A percentile compares a stretch with the other conserved stretches of the same genome.
These are phyloP conservation scores for Penicillium sp. DNA, from an alignment of 2,329 filamentous ascomycete species.

Conservation along the genomic window DNA sequence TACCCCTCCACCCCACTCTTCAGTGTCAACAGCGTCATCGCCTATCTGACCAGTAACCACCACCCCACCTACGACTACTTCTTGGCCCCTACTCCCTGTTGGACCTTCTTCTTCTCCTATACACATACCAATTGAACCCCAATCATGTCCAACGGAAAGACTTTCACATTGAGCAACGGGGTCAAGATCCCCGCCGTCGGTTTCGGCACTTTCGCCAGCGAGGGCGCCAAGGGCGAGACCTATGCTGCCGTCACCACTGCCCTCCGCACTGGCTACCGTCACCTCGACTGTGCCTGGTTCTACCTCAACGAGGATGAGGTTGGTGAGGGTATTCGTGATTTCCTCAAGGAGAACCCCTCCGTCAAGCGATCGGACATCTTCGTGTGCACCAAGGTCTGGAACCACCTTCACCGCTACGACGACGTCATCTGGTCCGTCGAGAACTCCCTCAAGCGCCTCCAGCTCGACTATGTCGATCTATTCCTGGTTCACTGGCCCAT, in stretches of 20 bases:
- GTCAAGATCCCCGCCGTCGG: slow-evolving; percentile 68
- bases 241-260: slow-evolving; percentile 61
- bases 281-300: slow-evolving; percentile 63
- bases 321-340: slow-evolving; percentile 60
- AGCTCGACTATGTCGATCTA: slow-evolving; percentile 73
- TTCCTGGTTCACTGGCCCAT: slow-evolving; percentile 65
- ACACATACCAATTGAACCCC: slow-evolving; percentile 14
- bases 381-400: slow-evolving; percentile 61
- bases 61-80: slow-evolving; percentile 22
- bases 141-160: slow-evolving; percentile 62
- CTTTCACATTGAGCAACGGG: slow-evolving; percentile 62
- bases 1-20: slow-evolving; percentile 15
- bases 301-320: slow-evolving; percentile 62
- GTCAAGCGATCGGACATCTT: slow-evolving; percentile 59
- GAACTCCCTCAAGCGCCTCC: slow-evolving; percentile 68
- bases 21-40: slow-evolving; percentile 29
- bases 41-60: slow-evolving; percentile 12
- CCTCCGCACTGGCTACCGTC: slow-evolving; percentile 59
- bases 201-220: slow-evolving; percentile 71
- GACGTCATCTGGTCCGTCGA: slow-evolving; percentile 60
- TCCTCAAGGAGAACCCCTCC: slow-evolving; percentile 56
- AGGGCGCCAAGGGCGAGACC: slow-evolving; percentile 65
- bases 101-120: slow-evolving; percentile 9
- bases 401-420: slow-evolving; percentile 57
- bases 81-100: slow-evolving; percentile 6